Percentiles rank a stretch among this genome's conserved stretches.
These are phyloP conservation scores for Saturnispora zaruensis DNA, from an alignment of 805 yeast genomes.

Conservation along the genomic window DNA sequence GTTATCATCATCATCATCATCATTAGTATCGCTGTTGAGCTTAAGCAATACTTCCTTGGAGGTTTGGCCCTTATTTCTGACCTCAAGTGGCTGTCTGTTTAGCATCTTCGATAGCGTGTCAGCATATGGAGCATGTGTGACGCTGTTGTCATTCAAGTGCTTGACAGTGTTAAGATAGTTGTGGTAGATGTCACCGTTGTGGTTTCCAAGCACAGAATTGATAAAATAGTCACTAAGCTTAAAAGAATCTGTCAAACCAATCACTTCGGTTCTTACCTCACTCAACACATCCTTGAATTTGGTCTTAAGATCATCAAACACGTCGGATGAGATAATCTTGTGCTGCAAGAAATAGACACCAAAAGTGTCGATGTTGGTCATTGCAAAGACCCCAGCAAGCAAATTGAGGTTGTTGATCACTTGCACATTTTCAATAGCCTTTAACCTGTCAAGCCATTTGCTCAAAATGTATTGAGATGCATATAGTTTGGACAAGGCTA, in stretches of 20 bases:
- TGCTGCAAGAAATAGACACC: constrained; percentile 65
- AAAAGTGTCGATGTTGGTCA: constrained; percentile 59
- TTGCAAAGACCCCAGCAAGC: constrained; percentile 55
- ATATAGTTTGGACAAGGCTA: constrained; percentile 40
- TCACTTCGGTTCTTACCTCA: constrained; percentile 55
- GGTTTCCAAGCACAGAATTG: constrained; percentile 74
- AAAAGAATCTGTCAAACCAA: constrained; percentile 78
- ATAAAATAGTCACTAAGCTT: constrained; percentile 71
- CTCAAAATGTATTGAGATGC: constrained; percentile 41
- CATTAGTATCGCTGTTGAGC: background rate
- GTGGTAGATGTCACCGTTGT: constrained; percentile 76
- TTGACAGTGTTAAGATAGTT: constrained; percentile 58
- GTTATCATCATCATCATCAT: background rate
- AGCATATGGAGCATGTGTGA: constrained; percentile 55
- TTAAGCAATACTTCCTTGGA: constrained; percentile 19
- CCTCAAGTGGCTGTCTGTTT: constrained; percentile 30
- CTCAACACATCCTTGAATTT: constrained; percentile 40
- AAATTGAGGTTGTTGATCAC: constrained; percentile 43
- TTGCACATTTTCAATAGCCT: constrained; percentile 13
- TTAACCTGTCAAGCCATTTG: constrained; percentile 30
- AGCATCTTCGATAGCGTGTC: constrained; percentile 31
- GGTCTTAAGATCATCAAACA: constrained; percentile 33
- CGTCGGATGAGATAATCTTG: constrained; percentile 43
- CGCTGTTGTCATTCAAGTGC: constrained; percentile 38
- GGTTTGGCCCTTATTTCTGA: constrained; percentile 26